A percentile compares a stretch with the other conserved stretches of the same genome.
These are phyloP conservation scores for Piromyces finnis DNA, from an alignment of 192 early-diverging fungal genomes.

Conservation along the genomic window DNA sequence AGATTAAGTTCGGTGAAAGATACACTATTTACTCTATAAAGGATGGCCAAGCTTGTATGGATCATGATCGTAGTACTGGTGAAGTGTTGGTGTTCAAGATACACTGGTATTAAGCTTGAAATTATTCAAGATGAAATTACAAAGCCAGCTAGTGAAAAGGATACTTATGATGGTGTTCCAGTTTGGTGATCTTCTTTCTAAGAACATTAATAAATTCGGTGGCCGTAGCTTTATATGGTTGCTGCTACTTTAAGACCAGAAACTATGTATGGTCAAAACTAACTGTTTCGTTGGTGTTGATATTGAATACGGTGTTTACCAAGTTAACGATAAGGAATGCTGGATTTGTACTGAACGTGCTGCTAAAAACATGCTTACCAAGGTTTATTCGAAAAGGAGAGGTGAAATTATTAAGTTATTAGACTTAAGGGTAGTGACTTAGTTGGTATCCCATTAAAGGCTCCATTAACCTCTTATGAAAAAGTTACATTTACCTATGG, in stretches of 20 bases:
- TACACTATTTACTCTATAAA: slow-evolving; percentile 92
- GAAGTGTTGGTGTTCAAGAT: slow-evolving; percentile 89
- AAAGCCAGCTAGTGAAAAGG: slow-evolving; percentile 7
- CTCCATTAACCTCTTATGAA: slow-evolving; percentile 62
- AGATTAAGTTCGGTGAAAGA: slow-evolving; percentile 89
- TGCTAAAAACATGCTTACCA: slow-evolving; percentile 95
- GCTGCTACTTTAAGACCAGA: slow-evolving; percentile 94
- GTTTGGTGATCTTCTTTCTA: slow-evolving; percentile 21
- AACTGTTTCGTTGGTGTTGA: slow-evolving; percentile 93
- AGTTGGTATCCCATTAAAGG: slow-evolving; percentile 75
- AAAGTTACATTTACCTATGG: slow-evolving; percentile 93
- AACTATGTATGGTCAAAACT: slow-evolving; percentile 99
- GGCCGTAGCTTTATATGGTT: slow-evolving; percentile 71
- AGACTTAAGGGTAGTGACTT: slow-evolving; percentile 57
- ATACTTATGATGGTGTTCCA: slow-evolving; percentile 24
- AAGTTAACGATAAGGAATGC: slow-evolving; percentile 57
- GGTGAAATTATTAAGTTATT: slow-evolving; percentile 53
- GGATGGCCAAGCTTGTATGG: slow-evolving; percentile 97
- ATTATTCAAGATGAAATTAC: slow-evolving; percentile 39
- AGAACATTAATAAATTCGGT: slow-evolving; percentile 27
- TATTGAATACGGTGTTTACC: slow-evolving; percentile 77
- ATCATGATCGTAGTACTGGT: slow-evolving; percentile 87
- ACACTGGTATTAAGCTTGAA: slow-evolving; percentile 86
- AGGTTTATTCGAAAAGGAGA: slow-evolving; percentile 42
- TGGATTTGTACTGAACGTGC: slow-evolving; percentile 82